These are phyloP conservation scores for Acanthamoeba healyi DNA, from an alignment of 208 protist species.

Conservation along the genomic window DNA sequence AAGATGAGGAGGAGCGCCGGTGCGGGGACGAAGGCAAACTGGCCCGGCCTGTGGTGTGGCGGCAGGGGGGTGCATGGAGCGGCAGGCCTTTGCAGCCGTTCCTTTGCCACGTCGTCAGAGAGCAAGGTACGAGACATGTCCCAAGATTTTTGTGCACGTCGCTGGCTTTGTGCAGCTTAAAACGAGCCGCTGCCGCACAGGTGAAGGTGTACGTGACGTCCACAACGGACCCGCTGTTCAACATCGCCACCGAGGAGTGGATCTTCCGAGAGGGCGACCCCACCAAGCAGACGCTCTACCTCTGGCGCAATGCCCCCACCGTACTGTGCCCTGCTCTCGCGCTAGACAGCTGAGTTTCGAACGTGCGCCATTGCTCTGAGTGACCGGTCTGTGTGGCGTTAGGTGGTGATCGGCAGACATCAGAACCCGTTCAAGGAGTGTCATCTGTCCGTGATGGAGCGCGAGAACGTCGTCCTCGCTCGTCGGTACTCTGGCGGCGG, in stretches of 20 bases:
- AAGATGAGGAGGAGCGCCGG: too few relatives aligned
- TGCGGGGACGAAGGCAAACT: too few relatives aligned
- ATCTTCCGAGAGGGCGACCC: conserved; percentile 68
- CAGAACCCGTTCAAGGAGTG: conserved; percentile 76
- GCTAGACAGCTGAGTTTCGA: neutral
- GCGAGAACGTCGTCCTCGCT: conserved; percentile 64
- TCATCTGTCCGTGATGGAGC: conserved; percentile 54
- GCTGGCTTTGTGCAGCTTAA: too few relatives aligned
- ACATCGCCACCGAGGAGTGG: conserved; percentile 75
- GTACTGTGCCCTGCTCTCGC: neutral
- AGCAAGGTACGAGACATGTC: neutral
- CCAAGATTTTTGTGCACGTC: too few relatives aligned
- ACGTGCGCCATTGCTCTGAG: neutral
- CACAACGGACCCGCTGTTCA: conserved; percentile 71
- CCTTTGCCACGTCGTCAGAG: neutral
- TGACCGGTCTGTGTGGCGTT: too few relatives aligned
- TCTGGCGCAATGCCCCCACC: conserved; percentile 73
- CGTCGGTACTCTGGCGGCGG: conserved; percentile 65
- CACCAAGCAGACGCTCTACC: conserved; percentile 66
- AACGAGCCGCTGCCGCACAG: too few relatives aligned
- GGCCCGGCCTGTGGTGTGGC: too few relatives aligned
- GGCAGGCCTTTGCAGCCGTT: too few relatives aligned
- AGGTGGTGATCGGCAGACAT: conserved; percentile 27
- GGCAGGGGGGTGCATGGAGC: too few relatives aligned
- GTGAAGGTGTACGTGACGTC: conserved; percentile 69